phyloP scores from a whole-genome alignment of 129 eudicot genomes.

The Flaveria bidentis region DNA sequence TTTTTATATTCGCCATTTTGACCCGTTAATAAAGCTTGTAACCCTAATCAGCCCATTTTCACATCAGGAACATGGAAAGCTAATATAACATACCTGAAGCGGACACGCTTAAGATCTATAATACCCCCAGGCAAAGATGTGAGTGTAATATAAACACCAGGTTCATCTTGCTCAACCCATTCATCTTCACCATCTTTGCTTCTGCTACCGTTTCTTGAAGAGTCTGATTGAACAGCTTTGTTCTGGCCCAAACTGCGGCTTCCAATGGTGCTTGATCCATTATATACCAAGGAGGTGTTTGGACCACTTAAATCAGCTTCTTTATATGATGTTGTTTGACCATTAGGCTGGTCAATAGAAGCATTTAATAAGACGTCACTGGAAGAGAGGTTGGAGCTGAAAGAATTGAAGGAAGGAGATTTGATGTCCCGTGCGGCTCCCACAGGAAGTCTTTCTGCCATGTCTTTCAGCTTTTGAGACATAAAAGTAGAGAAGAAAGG shows the following conservation, averaged over 20 bases:
- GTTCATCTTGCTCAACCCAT: constrained; percentile 98
- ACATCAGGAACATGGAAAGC: background rate
- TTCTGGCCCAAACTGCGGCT: constrained; percentile 55
- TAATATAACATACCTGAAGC: constrained; percentile 70
- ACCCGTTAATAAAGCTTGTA: background rate
- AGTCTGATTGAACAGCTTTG: constrained; percentile 45
- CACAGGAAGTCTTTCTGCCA: constrained; percentile 94
- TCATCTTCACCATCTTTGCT: constrained; percentile 62
- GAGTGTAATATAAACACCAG: constrained; percentile 90
- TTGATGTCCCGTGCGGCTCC: constrained; percentile 65
- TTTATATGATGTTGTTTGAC: constrained; percentile 40
- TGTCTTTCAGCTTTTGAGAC: constrained; percentile 73
- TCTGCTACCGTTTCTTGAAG: constrained; percentile 62
- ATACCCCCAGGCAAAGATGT: constrained; percentile 83
- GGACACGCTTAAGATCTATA: constrained; percentile 88
- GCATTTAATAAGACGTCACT: constrained; percentile 45
- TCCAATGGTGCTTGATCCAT: constrained; percentile 50
- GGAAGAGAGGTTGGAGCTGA: constrained; percentile 45
- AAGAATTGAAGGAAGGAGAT: constrained; percentile 59
- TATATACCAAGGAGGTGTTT: constrained; percentile 41
- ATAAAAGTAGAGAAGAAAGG: constrained; percentile 23
- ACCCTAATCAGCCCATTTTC: background rate
- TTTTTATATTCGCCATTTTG: background rate
- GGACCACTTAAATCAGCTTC: constrained; percentile 58
- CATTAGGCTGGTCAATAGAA: constrained; percentile 49